Percentiles rank a stretch among this genome's conserved stretches.
phyloP scores from a whole-genome alignment of 2,329 filamentous ascomycete species.

The Calycina herbarum region DNA sequence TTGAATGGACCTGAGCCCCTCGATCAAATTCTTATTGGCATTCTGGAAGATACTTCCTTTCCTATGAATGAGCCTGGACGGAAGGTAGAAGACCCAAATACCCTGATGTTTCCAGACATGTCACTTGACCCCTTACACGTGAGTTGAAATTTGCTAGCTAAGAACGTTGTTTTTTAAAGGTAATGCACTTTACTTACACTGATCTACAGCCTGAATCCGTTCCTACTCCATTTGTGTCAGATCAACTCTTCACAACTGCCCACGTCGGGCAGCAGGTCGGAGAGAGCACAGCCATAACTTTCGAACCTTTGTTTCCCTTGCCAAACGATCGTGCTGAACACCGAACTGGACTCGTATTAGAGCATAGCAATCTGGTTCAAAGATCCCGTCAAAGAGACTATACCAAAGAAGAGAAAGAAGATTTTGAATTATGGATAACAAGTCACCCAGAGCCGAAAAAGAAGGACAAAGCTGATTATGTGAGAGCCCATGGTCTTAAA shows the following conservation, averaged over 20 bases:
- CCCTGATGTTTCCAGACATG: background rate
- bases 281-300: background rate
- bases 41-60: too few species aligned
- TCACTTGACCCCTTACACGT: background rate
- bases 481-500: background rate
- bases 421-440: background rate
- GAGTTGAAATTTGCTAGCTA: background rate
- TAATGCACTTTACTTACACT: too few species aligned
- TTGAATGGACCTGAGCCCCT: background rate
- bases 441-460: background rate
- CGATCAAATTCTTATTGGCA: too few species aligned
- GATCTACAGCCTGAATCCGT: too few species aligned
- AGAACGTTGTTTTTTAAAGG: too few species aligned
- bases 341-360: background rate
- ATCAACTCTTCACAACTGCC: background rate
- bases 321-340: background rate
- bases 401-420: background rate
- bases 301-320: background rate
- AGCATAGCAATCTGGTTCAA: background rate
- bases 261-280: too few species aligned
- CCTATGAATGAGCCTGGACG: too few species aligned
- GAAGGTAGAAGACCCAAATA: background rate
- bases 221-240: background rate
- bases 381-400: background rate
- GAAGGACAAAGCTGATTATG: background rate